These are phyloP conservation scores for Nakazawaea ishiwadae DNA, from an alignment of 805 yeast genomes.

Conservation along the genomic window DNA sequence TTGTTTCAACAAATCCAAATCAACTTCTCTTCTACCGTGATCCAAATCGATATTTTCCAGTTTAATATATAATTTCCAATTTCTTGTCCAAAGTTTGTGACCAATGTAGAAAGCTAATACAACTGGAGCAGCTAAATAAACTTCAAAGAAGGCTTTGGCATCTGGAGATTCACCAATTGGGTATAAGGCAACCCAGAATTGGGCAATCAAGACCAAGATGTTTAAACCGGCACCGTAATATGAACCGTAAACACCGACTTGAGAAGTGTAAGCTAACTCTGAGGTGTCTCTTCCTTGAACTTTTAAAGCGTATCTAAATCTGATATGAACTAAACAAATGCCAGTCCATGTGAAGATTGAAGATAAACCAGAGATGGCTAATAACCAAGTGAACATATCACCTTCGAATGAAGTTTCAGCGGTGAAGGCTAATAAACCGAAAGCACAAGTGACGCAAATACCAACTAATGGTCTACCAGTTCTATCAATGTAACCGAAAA, in stretches of 20 bases:
- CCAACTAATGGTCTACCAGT: constrained; percentile 77
- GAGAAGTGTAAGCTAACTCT: constrained; percentile 65
- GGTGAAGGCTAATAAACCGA: constrained; percentile 59
- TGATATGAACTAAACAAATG: constrained; percentile 60
- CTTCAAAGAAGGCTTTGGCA: constrained; percentile 58
- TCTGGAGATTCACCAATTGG: constrained; percentile 53
- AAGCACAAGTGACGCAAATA: constrained; percentile 43
- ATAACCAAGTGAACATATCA: constrained; percentile 66
- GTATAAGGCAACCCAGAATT: constrained; percentile 78
- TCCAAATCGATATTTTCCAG: constrained; percentile 53
- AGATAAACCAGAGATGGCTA: constrained; percentile 73
- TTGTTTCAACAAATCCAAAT: constrained; percentile 49
- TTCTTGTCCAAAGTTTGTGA: constrained; percentile 34
- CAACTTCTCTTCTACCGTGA: constrained; percentile 59
- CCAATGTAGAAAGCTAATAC: constrained; percentile 38
- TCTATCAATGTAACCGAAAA: constrained; percentile 66
- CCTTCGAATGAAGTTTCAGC: constrained; percentile 55
- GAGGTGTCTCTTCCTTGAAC: constrained; percentile 64
- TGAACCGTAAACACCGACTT: constrained; percentile 67
- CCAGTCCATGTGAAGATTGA: constrained; percentile 81
- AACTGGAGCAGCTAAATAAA: constrained; percentile 63
- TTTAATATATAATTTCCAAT: constrained; percentile 39
- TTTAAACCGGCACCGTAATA: constrained; percentile 55
- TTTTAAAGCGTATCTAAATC: constrained; percentile 64
- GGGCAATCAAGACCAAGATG: constrained; percentile 60